These are phyloP conservation scores for Inonotus hispidus DNA, from an alignment of 1,284 basidiomycete species.

Conservation along the genomic window DNA sequence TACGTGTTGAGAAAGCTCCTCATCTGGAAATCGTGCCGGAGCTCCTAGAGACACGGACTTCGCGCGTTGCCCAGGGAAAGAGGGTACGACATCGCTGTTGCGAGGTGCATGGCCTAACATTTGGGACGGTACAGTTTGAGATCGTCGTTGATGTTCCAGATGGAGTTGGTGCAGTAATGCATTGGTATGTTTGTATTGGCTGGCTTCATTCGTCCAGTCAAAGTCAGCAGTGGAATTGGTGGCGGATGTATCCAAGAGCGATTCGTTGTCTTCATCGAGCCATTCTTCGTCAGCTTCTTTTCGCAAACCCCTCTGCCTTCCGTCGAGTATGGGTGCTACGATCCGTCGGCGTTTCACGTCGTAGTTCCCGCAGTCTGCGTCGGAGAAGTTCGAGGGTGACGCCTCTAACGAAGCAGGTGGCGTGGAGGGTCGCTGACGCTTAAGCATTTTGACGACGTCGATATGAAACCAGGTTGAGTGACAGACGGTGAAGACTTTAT, in stretches of 20 bases:
- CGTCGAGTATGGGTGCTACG: constrained; percentile 25
- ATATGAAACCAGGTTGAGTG: neutral
- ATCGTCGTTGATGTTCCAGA: constrained; percentile 54
- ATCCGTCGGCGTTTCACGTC: constrained; percentile 31
- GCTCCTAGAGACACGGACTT: neutral
- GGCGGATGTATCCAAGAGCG: neutral
- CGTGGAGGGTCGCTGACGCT: constrained; percentile 54
- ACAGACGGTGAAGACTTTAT: neutral
- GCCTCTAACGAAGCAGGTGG: constrained; percentile 38
- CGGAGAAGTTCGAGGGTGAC: constrained; percentile 24
- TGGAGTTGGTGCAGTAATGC: constrained; percentile 62
- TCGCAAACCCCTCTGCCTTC: constrained; percentile 2
- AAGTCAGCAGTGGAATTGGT: constrained; percentile 8
- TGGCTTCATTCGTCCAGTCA: constrained; percentile 25
- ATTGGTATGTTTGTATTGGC: constrained; percentile 53
- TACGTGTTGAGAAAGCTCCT: neutral
- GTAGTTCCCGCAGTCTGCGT: constrained; percentile 1
- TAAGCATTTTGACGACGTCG: constrained; percentile 46
- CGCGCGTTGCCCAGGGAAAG: constrained; percentile 16
- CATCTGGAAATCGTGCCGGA: neutral
- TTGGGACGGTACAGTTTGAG: neutral
- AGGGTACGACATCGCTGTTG: neutral
- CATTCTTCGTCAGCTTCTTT: constrained; percentile 32
- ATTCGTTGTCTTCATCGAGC: constrained; percentile 25
- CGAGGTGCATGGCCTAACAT: neutral